Base-by-base conservation (phyloP, 2,329 filamentous ascomycete genomes). In the Aspergillus felis region DNA sequence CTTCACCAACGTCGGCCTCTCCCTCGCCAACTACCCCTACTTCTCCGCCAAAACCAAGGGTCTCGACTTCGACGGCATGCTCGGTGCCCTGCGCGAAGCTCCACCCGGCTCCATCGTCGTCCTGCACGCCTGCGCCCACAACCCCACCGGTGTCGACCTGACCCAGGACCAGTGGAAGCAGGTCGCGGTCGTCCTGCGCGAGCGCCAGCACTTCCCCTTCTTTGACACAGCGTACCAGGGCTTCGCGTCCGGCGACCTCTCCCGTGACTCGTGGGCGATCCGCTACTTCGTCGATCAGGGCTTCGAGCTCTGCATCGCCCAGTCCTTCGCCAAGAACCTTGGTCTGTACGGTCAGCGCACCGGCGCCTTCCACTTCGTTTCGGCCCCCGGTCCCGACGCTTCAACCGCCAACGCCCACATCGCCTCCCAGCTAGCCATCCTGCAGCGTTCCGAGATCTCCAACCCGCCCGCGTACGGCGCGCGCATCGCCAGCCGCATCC, bases 141-240 rank as follows among this genome's bases (percentile, higher is more conserved):
- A 99, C 81, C 94, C 94, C 38, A 99, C 94, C 1, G 94, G 94
- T 58, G 92, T 99, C 62, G 94, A 99, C 77, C 92, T 92, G 7
- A 96, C 92, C 22, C 82, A 89, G 65, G 91, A 93, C 54, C 94
- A 99, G 79, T 99, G 94, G 94, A 91, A 89, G 75, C 84, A 95
- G 78, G 86, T 99, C 61, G 92, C 93, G 53, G 76, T 82, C 47
- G 76, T 96, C 48, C 87, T 97, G 76, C 84, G 84, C 68, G 76
- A 85, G 69, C 91, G 89, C 78, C 85, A 85, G 62, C 93, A 95
- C 76, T 96, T 99, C 80, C 93, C 94, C 68, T 97, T 99, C 85
- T 97, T 99, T 78, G 94, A 99, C 81, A 91, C 86, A 64, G 94
- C 94, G 56, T 99, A 99, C 81, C 94, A 97, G 78, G 93, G 94